These are phyloP conservation scores for Aegilops tauschii DNA, from an alignment of 176 grass and related monocot genomes.

Conservation along the genomic window DNA sequence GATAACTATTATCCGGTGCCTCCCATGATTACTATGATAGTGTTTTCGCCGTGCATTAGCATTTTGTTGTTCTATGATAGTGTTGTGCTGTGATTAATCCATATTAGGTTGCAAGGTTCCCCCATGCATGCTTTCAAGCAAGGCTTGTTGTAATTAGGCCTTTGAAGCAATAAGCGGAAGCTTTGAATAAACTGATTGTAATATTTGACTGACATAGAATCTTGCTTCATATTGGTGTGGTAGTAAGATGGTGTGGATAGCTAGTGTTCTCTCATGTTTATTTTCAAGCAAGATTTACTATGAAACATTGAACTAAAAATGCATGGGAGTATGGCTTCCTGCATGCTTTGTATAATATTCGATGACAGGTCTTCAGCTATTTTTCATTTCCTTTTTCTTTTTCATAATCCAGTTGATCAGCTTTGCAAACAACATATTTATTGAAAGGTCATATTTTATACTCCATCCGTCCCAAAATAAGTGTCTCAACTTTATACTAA, in stretches of 20 bases:
- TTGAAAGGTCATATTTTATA: neutral
- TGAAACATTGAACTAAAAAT: neutral
- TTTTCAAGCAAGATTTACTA: neutral
- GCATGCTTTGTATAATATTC: too few species aligned
- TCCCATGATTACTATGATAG: slow-evolving; percentile 6
- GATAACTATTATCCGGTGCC: slow-evolving; percentile 36
- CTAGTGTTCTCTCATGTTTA: neutral
- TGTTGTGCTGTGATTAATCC: neutral
- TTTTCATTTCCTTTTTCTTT: neutral
- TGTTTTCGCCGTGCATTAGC: neutral
- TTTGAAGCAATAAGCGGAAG: neutral
- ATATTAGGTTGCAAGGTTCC: neutral
- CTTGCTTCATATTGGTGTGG: neutral
- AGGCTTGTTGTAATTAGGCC: too few species aligned
- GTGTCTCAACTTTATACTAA: too few species aligned
- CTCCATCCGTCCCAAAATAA: too few species aligned
- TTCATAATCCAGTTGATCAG: neutral
- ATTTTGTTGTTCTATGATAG: slow-evolving; percentile 1
- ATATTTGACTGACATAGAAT: neutral
- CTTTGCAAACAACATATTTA: neutral
- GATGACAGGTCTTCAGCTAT: too few species aligned
- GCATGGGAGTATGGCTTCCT: neutral
- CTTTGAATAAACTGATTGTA: neutral
- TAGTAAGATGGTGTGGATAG: neutral
- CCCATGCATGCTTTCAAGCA: neutral